phyloP scores from a whole-genome alignment of 257 asterid species.

The Rauvolfia tetraphylla region DNA sequence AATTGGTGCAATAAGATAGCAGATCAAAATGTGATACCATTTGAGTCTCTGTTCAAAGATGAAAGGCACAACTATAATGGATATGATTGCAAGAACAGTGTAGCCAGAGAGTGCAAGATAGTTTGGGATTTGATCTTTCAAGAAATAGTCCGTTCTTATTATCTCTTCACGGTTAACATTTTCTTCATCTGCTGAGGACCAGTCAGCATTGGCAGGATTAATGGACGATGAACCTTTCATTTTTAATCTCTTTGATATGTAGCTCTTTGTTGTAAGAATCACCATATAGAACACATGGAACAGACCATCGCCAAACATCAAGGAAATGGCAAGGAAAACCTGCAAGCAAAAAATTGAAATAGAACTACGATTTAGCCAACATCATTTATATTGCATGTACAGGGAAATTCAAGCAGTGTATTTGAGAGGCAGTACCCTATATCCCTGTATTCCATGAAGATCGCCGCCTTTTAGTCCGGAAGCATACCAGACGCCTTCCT shows the following conservation, averaged over 20 bases:
- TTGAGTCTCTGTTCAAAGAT: constrained; percentile 45
- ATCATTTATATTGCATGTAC: no score
- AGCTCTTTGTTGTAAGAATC: not conserved
- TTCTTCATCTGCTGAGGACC: not conserved
- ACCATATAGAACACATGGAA: constrained; percentile 56
- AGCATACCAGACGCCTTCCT: constrained; percentile 58
- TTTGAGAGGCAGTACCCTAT: constrained; percentile 19
- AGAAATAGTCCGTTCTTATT: constrained; percentile 38
- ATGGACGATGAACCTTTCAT: not conserved
- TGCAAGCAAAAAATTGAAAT: no score
- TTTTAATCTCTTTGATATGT: not conserved
- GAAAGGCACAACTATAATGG: constrained; percentile 30
- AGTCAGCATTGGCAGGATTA: not conserved
- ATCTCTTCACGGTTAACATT: constrained; percentile 25
- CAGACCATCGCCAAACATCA: constrained; percentile 79
- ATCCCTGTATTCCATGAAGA: constrained; percentile 72
- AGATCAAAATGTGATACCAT: constrained; percentile 52
- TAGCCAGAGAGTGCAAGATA: constrained; percentile 39
- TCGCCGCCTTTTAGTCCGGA: constrained; percentile 16
- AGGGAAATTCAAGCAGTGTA: no score
- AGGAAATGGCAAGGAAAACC: constrained; percentile 67
- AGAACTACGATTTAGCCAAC: no score
- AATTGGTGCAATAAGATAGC: constrained; percentile 45
- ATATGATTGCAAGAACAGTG: constrained; percentile 29
- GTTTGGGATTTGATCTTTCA: constrained; percentile 52